Conservation (phyloP, 2,329 filamentous ascomycete genomes). For the Cylindrodendrum hubeiense region DNA sequence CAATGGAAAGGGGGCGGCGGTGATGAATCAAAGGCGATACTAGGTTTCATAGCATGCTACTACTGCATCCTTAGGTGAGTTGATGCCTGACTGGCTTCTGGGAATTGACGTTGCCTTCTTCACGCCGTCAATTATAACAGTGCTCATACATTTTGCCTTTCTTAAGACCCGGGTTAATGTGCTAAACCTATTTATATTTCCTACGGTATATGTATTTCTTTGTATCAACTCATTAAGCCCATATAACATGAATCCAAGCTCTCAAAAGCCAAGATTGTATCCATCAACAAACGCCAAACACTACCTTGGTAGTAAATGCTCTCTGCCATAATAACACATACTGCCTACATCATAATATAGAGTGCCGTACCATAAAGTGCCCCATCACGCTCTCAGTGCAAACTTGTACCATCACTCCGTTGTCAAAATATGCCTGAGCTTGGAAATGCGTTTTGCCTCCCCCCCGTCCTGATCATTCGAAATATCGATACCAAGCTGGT, state of each 20-base stretch:
- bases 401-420: neutral
- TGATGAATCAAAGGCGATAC: too few relatives aligned
- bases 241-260: neutral
- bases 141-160: too few relatives aligned
- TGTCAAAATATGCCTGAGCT: neutral
- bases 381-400: neutral
- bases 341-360: neutral
- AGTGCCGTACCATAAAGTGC: neutral
- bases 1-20: too few relatives aligned
- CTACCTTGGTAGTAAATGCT: neutral
- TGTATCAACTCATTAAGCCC: neutral
- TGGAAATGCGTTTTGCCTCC: slow-evolving; percentile 9
- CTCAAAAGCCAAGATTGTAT: neutral
- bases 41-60: too few relatives aligned
- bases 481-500: neutral
- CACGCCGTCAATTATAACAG: too few relatives aligned
- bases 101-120: too few relatives aligned
- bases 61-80: too few relatives aligned
- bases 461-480: neutral
- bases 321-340: neutral
- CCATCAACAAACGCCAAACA: neutral
- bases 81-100: too few relatives aligned
- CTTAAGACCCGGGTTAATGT: too few relatives aligned
- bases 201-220: neutral
- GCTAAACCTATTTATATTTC: too few relatives aligned